These are phyloP conservation scores for Aspergillus carbonarius DNA, from an alignment of 2,329 filamentous ascomycete genomes.

Conservation along the genomic window DNA sequence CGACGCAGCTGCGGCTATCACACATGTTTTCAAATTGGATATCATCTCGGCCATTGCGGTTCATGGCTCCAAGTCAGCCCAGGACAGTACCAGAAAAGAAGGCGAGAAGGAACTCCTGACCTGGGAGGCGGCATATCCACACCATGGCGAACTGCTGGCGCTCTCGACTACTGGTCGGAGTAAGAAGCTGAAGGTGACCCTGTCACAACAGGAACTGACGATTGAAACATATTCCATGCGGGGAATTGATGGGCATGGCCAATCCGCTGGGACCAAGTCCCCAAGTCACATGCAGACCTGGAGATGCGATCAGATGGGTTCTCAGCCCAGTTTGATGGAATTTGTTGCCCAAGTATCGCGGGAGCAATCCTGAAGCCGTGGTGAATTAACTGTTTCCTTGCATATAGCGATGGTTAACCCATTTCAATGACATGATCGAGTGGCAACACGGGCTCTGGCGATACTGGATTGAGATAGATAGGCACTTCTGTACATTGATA, in stretches of 20 bases:
- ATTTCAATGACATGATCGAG: too few relatives aligned
- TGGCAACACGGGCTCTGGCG: neutral
- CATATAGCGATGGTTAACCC: too few relatives aligned
- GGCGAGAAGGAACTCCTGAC: neutral
- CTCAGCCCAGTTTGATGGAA: constrained; percentile 25
- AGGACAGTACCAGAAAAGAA: neutral
- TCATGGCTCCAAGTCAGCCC: constrained; percentile 2
- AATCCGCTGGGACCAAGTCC: constrained; percentile 11
- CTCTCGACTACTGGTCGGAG: constrained; percentile 19
- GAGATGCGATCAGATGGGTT: constrained; percentile 14
- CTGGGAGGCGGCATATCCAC: constrained; percentile 35
- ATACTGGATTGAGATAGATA: neutral
- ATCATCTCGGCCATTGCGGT: constrained; percentile 34
- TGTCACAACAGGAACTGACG: constrained; percentile 29
- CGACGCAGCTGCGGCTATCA: constrained; percentile 36
- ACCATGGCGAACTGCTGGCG: constrained; percentile 36
- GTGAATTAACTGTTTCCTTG: too few relatives aligned
- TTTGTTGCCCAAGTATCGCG: constrained; percentile 25
- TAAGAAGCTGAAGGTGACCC: constrained; percentile 34
- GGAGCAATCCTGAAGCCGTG: neutral
- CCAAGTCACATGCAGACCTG: constrained; percentile 22
- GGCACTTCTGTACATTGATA: neutral
- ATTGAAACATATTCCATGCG: constrained; percentile 22
- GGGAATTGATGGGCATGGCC: constrained; percentile 18
- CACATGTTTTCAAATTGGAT: constrained; percentile 40